Base-by-base conservation (phyloP, 2,329 filamentous ascomycete genomes). In the Byssothecium circinans region DNA sequence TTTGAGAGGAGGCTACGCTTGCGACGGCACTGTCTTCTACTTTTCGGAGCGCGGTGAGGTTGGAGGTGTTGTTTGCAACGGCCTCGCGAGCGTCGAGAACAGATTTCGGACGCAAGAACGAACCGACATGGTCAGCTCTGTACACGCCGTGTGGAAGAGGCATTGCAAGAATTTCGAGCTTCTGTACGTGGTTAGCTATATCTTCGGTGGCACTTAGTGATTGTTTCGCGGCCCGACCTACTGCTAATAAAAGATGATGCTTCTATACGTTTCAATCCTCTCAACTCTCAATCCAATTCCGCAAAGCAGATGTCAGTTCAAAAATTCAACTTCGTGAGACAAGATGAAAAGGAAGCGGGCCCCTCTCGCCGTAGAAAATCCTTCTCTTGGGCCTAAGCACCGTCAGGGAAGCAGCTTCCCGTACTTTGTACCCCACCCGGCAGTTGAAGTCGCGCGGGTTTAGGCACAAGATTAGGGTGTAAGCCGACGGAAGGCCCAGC, bases 91-190 rank as follows among this genome's bases (percentile, higher is more conserved):
- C 75, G 18, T 74, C 70, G 45, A 81, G 74, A 41, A 82, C 71
- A 7, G 72, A 64, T 56, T 74, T 73, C 48, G 79, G 78, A 25
- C 79, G 77, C 17, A 82, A 72, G 53, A 81, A 77, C 17, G 78
- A 81, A 42, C 79, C 79, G 56, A 82, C 79, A 56, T 82, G 79
- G 71, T 82, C 79, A 57, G 79, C 78, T 47, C 67, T 58, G 56
- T 73, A 73, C 43, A 73, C 69, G 40, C 70, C 70, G 36, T 61
- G 54, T 6, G 70, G 70, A 32, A 73, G 70, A 53, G 62, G 61
- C 70, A 73, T 73, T 49, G 41, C 36, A 32, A 15, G 35, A 43
- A 40, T 41, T n/a, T 39, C 17, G 32, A 29, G 38, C 11, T 41
- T 15, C 48, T 27, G 33, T 3, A 32, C 3, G 19, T 12, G 20